phyloP scores from a whole-genome alignment of 495 filamentous ascomycete genomes.

The Glarea lozoyensis region DNA sequence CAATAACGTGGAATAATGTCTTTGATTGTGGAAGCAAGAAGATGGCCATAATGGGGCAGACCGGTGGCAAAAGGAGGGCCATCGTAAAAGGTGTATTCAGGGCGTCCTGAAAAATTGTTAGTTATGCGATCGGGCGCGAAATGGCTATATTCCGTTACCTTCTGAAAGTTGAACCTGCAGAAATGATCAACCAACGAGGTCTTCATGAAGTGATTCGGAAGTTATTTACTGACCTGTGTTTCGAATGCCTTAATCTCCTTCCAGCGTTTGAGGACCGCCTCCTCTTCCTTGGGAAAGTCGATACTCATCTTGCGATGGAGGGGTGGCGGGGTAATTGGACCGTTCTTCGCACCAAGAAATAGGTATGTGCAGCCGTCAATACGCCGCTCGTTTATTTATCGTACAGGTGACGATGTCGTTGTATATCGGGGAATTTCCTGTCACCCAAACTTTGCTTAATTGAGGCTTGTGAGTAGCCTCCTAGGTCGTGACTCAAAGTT shows the following conservation, averaged over 20 bases:
- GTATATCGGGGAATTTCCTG: neutral
- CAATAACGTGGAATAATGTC: conserved; percentile 95
- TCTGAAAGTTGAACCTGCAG: conserved; percentile 40
- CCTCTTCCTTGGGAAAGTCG: conserved; percentile 87
- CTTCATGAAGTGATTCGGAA: conserved; percentile 1
- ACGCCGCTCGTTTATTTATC: no score
- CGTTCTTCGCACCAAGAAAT: neutral
- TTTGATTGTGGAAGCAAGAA: conserved; percentile 94
- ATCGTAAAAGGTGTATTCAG: conserved; percentile 79
- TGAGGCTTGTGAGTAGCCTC: neutral
- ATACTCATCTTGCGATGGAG: conserved; percentile 56
- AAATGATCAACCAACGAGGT: conserved; percentile 10
- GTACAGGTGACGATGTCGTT: no score
- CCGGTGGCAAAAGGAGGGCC: conserved; percentile 49
- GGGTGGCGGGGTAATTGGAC: neutral
- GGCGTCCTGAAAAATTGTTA: conserved; percentile 24
- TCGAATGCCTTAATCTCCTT: conserved; percentile 84
- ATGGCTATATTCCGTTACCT: conserved; percentile 24
- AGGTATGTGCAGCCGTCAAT: neutral
- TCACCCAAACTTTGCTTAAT: neutral
- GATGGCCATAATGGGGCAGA: conserved; percentile 90
- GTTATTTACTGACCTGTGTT: conserved; percentile 33
- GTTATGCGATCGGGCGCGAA: neutral
- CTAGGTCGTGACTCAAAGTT: conserved; percentile 2
- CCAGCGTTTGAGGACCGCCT: conserved; percentile 71